Conservation (phyloP, 148 eudicot species). For the Spergularia marina region DNA sequence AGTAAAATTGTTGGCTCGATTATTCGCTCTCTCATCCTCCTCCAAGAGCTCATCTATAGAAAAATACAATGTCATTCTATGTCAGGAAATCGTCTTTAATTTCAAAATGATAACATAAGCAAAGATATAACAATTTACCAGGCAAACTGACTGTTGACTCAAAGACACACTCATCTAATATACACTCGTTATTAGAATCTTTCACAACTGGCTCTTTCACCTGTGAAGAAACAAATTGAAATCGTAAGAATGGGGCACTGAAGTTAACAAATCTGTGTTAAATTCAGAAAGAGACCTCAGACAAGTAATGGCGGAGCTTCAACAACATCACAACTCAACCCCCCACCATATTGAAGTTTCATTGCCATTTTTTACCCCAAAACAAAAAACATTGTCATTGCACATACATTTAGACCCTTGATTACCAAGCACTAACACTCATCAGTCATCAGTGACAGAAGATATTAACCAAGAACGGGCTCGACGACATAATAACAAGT, state of each 20-base stretch:
- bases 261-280: not conserved
- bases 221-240: not conserved
- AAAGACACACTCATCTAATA: constrained; percentile 10
- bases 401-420: constrained; percentile 4
- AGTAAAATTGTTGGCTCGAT: constrained; percentile 8
- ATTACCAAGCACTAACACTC: constrained; percentile 13
- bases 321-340: not conserved
- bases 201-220: constrained; percentile 11
- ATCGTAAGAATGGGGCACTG: not conserved
- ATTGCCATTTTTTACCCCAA: not conserved
- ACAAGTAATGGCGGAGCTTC: constrained; percentile 3
- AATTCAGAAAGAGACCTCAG: constrained; percentile 5
- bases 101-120: not conserved
- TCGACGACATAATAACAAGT: no score
- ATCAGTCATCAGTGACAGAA: constrained; percentile 19
- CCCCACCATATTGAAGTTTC: constrained; percentile 15
- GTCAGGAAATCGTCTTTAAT: not conserved
- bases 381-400: not conserved
- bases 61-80: not conserved
- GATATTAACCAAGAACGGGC: not conserved
- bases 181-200: constrained; percentile 3
- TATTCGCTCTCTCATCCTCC: constrained; percentile 22
- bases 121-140: constrained; percentile 27
- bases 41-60: constrained; percentile 35
- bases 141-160: constrained; percentile 30